Base-by-base conservation (phyloP, 768 basidiomycete species). In the Kwoniella heveanensis region DNA sequence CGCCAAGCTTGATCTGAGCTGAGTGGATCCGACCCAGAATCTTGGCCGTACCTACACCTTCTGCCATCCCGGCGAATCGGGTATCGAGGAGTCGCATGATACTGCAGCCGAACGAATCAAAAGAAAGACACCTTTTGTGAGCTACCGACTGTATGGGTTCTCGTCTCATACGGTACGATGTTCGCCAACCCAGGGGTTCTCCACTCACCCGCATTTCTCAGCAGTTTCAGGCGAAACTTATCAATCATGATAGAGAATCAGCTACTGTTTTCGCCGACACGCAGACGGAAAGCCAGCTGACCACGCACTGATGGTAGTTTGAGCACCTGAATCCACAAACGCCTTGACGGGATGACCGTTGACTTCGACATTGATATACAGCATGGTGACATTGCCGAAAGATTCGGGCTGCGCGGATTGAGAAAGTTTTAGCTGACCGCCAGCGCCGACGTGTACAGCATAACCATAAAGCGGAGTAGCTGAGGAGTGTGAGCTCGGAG, bases 301-400 rank as follows among this genome's bases (percentile, higher is more conserved):
- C 2, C 10, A 36, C 88, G 72, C 72, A 94, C 94, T 97, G 82
- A 97, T 97, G 1, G 95, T 99, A 66, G 87, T 87, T 74, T 99
- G 96, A 12, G 96, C 96, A 46, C 95, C 96, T 68, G 92, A 96
- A 78, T 99, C 96, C 47, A 99, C 96, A 71, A 99, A 99, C 0
- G 96, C 96, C 79, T 92, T 94, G 37, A 98, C 87, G 2, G 89
- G 89, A 64, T 85, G 84, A 1, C 89, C 88, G 74, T 99, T 99
- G 1, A 99, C 92, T 74, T 97, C 96, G 0, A 93, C 87, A 25
- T 88, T 86, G 66, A 98, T 90, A 71, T 94, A 99, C 60, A 99
- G 88, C 96, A 99, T 99, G 1, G 87, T 89, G 30, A 99, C 96
- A 65, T 88, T 85, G 17, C 92, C 96, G 79, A 99, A 99, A 57